Evolutionary conservation across 768 basidiomycete species (phyloP).

Genomic region (Pseudohyphozyma bogoriensis): DNA sequence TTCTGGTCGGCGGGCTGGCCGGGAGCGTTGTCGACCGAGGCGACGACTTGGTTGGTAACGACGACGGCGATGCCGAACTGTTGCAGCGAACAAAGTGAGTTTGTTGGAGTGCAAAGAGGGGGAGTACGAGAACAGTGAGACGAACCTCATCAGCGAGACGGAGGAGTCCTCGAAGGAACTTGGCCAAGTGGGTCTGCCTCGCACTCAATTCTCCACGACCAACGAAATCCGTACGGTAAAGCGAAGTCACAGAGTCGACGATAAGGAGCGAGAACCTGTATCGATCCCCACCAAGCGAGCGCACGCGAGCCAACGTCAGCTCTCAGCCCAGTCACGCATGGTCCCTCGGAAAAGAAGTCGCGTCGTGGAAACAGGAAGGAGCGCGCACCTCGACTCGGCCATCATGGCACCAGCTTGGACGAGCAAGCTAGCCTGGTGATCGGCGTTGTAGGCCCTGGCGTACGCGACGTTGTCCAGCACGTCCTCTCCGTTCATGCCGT

Average conservation of each 20-base stretch:
- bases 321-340: background rate
- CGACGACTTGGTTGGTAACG: slow-evolving; percentile 97
- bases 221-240: slow-evolving; percentile 91
- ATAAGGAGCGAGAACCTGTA: slow-evolving; percentile 86
- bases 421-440: slow-evolving; percentile 84
- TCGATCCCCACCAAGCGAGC: too few species aligned
- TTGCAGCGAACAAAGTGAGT: slow-evolving; percentile 14
- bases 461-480: slow-evolving; percentile 98
- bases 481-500: slow-evolving; percentile 94
- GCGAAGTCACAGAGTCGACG: slow-evolving; percentile 89
- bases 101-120: background rate
- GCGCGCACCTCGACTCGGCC: slow-evolving; percentile 84
- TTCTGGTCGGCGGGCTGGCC: slow-evolving; percentile 89
- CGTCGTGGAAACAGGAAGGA: background rate
- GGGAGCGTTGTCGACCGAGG: slow-evolving; percentile 79
- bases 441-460: slow-evolving; percentile 95
- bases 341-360: background rate
- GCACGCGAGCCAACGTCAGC: background rate
- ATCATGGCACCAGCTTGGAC: slow-evolving; percentile 93
- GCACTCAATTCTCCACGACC: slow-evolving; percentile 92
- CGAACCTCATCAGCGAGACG: slow-evolving; percentile 89
- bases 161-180: slow-evolving; percentile 84
- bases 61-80: slow-evolving; percentile 98
- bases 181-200: slow-evolving; percentile 88
- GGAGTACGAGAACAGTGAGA: slow-evolving; percentile 1